phyloP scores from a whole-genome alignment of 306 rosid species.

The Trifolium dubium region DNA sequence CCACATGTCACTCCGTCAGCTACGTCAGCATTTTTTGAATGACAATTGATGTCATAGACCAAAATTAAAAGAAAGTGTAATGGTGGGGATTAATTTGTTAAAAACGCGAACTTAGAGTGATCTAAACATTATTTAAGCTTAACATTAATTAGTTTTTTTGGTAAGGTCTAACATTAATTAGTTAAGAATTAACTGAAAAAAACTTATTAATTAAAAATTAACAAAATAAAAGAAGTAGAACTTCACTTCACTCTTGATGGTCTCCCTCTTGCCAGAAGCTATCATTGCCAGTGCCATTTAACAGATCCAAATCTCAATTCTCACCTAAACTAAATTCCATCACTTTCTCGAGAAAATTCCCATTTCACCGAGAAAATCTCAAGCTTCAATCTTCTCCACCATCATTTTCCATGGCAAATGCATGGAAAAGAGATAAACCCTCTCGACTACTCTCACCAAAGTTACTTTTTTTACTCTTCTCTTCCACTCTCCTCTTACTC shows the following conservation, averaged over 20 bases:
- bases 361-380: neutral
- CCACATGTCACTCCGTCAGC: no score
- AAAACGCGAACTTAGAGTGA: no score
- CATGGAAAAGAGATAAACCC: constrained; percentile 80
- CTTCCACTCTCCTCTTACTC: constrained; percentile 52
- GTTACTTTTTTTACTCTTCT: constrained; percentile 48
- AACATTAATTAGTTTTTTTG: no score
- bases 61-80: no score
- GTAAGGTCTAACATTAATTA: no score
- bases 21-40: no score
- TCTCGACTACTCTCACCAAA: constrained; percentile 60
- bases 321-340: neutral
- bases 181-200: no score
- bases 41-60: no score
- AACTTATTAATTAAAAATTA: neutral
- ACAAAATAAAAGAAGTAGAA: neutral
- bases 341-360: neutral
- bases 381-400: constrained; percentile 7
- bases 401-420: constrained; percentile 76
- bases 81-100: no score
- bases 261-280: neutral
- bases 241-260: neutral
- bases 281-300: neutral
- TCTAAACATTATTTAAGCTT: no score
- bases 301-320: constrained; percentile 40